Base-by-base conservation (phyloP, 768 basidiomycete species). In the Psilocybe azurescens region DNA sequence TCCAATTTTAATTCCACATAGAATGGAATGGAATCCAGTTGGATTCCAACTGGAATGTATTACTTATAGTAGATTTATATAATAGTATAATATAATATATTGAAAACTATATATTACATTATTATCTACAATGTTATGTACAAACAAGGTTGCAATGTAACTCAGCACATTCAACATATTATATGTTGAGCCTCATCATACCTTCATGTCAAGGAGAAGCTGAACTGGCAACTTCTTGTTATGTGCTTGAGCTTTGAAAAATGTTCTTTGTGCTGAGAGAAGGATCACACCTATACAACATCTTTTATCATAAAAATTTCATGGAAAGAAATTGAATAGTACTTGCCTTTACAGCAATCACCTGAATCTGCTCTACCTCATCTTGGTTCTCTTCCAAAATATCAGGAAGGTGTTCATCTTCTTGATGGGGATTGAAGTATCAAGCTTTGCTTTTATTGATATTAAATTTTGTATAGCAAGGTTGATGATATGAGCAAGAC, bases 401-500 rank as follows among this genome's bases (percentile, higher is more conserved):
- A 16, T 63, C 62, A 0, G 39, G 49, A 8, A 49, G 13, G 36
- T 65, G 36, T 8, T 53, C 62, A 11, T 46, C 52, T 1, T 49
- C 36, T 1, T 56, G 33, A 16, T 57, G 20, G 3, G 62, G 59
- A 8, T 53, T 53, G 24, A 48, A 67, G n/a, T 64, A 59, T 10
- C 63, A 52, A 0, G 64, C 13, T n/a, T 56, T 59, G 29, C 62
- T 69, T 10, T 39, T 0, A 59, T 53, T 0, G 53, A 54, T 0
- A 69, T 65, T 0, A 69, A 41, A 0, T 60, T 62, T 30, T 65
- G 64, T 7, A 62, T 65, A 1, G 66, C 63, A 2, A 69, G 62
- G 38, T 69, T 69, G 9, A 69, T 64, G 13, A 67, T 64, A 14
- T 69, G 65, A 2, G 60, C 66, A 0, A 69, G 46, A 20, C 68